Evolutionary conservation across 306 rosid species (phyloP).

Genomic region (Cucurbita maxima): DNA sequence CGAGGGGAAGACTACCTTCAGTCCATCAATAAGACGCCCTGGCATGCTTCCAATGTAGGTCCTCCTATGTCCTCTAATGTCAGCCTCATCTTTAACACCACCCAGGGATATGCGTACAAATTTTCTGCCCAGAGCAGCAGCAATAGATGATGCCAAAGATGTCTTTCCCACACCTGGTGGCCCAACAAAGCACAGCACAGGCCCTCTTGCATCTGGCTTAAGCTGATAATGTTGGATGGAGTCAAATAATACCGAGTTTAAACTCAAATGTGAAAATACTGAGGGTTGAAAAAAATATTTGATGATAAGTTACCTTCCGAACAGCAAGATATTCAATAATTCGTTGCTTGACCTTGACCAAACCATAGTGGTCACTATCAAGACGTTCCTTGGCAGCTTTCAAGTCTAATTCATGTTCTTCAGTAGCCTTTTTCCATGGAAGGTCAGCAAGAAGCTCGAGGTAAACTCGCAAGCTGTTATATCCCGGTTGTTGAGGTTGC

Average conservation of each 20-base stretch:
- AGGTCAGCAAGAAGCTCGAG: conserved; percentile 95
- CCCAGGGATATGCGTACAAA: conserved; percentile 91
- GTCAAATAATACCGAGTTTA: conserved; percentile 20
- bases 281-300: not conserved
- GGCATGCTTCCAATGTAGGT: conserved; percentile 99
- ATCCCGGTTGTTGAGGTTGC: conserved; percentile 99
- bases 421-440: conserved; percentile 79
- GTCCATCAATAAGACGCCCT: conserved; percentile 90
- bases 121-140: conserved; percentile 81
- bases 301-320: conserved; percentile 55
- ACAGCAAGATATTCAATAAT: conserved; percentile 93
- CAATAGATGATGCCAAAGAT: conserved; percentile 92
- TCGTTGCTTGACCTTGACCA: conserved; percentile 85
- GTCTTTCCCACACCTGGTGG: conserved; percentile 99
- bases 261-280: conserved; percentile 6
- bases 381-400: conserved; percentile 80
- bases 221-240: conserved; percentile 41
- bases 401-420: conserved; percentile 71
- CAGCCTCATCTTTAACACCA: conserved; percentile 98
- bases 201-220: conserved; percentile 98
- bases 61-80: conserved; percentile 94
- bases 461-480: conserved; percentile 79
- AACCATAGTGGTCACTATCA: conserved; percentile 86
- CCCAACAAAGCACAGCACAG: conserved; percentile 96
- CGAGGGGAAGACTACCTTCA: conserved; percentile 36